phyloP scores from a whole-genome alignment of 1,284 basidiomycete species.

The Ceratobasidium papillatum region DNA sequence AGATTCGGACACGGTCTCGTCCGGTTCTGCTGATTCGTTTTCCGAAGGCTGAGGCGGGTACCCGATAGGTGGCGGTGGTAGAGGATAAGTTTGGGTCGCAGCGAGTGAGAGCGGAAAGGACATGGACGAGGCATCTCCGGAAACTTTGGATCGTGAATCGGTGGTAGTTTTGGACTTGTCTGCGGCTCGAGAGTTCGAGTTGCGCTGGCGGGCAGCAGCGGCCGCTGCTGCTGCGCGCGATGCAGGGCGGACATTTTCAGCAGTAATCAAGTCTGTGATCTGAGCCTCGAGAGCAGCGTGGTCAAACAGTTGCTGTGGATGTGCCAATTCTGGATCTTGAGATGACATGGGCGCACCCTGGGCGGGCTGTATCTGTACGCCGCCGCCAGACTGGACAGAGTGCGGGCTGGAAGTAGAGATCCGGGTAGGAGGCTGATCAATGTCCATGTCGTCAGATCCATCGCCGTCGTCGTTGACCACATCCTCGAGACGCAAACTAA shows the following conservation, averaged over 20 bases:
- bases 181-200: not conserved
- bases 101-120: conserved; percentile 29
- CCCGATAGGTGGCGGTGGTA: conserved; percentile 19
- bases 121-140: conserved; percentile 9
- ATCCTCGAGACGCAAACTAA: conserved; percentile 36
- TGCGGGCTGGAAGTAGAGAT: not conserved
- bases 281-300: conserved; percentile 34
- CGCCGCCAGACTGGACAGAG: not conserved
- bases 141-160: not conserved
- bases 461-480: conserved; percentile 39
- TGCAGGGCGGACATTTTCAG: conserved; percentile 2
- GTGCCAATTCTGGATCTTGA: not conserved
- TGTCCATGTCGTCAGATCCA: conserved; percentile 37
- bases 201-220: conserved; percentile 30
- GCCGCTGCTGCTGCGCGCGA: conserved; percentile 23
- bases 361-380: not conserved
- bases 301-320: conserved; percentile 18
- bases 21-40: conserved; percentile 5
- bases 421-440: conserved; percentile 8
- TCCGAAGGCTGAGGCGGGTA: conserved; percentile 18
- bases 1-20: not conserved
- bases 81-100: conserved; percentile 14
- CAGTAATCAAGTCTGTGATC: conserved; percentile 29
- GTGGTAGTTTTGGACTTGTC: not conserved
- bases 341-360: not conserved